phyloP scores from a whole-genome alignment of 176 grass and related monocot genomes.

The Coix lacrymajobi region DNA sequence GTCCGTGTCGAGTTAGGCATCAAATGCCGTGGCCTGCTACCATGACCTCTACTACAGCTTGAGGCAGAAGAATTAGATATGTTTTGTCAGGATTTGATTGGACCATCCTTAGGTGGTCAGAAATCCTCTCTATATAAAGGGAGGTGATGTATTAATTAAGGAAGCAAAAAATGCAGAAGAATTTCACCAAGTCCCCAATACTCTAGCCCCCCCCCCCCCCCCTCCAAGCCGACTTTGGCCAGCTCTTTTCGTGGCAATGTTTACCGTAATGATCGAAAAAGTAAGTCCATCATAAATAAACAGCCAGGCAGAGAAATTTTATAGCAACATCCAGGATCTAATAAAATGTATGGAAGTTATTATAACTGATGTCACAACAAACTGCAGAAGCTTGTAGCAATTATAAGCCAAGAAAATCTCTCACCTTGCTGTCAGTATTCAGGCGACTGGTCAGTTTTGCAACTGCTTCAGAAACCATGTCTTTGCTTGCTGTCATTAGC shows the following conservation, averaged over 20 bases:
- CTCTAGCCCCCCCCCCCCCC: too few relatives aligned
- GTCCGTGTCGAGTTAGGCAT: background rate
- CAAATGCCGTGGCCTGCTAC: background rate
- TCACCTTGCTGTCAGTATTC: conserved; percentile 72
- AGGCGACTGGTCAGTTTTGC: conserved; percentile 56
- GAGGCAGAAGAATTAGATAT: background rate
- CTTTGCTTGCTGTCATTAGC: conserved; percentile 72
- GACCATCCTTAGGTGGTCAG: background rate
- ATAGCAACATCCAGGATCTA: background rate
- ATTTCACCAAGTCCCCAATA: background rate
- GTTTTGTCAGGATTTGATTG: background rate
- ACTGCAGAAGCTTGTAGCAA: background rate
- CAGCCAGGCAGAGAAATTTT: background rate
- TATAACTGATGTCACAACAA: background rate
- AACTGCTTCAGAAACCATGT: conserved; percentile 47
- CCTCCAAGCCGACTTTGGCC: background rate
- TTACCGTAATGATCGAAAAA: background rate
- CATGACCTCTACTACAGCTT: background rate
- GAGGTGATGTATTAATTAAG: background rate
- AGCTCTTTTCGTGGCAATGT: background rate
- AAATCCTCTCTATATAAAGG: background rate
- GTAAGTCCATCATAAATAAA: conserved; percentile 5
- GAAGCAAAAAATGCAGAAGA: background rate
- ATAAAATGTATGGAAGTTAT: background rate
- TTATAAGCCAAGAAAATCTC: background rate